These are phyloP conservation scores for Botrytis byssoidea DNA, from an alignment of 2,329 filamentous ascomycete species.

Conservation along the genomic window DNA sequence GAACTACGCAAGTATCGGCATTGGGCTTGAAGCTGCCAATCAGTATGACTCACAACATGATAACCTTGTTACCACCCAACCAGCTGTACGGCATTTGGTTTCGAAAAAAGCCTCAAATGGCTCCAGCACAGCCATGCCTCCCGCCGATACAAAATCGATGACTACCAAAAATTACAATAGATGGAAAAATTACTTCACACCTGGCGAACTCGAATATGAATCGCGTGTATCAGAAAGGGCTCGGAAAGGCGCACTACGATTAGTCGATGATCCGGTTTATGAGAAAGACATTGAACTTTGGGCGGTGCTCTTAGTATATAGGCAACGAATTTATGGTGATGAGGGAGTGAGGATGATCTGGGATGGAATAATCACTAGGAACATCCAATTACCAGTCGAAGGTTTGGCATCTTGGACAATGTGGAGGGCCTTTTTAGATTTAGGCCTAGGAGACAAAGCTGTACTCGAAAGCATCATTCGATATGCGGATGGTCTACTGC, in stretches of 20 bases:
- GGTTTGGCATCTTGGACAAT: constrained; percentile 43
- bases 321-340: constrained; percentile 43
- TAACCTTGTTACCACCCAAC: background rate
- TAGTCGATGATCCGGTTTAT: constrained; percentile 39
- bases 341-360: constrained; percentile 46
- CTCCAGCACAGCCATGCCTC: background rate
- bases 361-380: constrained; percentile 41
- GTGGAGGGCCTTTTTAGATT: constrained; percentile 47
- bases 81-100: background rate
- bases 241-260: constrained; percentile 22
- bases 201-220: constrained; percentile 36
- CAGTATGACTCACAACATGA: background rate
- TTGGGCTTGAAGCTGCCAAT: background rate
- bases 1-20: background rate
- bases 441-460: constrained; percentile 37
- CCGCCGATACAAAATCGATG: background rate
- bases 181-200: constrained; percentile 25
- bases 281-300: constrained; percentile 41
- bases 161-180: constrained; percentile 1
- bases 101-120: constrained; percentile 1
- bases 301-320: constrained; percentile 43
- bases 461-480: constrained; percentile 42
- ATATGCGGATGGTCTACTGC: constrained; percentile 45
- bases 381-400: constrained; percentile 43
- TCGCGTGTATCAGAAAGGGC: constrained; percentile 33